A percentile compares a stretch with the other conserved stretches of the same genome.
phyloP scores from a whole-genome alignment of 2,329 filamentous ascomycete genomes.

The Microsporum canis region DNA sequence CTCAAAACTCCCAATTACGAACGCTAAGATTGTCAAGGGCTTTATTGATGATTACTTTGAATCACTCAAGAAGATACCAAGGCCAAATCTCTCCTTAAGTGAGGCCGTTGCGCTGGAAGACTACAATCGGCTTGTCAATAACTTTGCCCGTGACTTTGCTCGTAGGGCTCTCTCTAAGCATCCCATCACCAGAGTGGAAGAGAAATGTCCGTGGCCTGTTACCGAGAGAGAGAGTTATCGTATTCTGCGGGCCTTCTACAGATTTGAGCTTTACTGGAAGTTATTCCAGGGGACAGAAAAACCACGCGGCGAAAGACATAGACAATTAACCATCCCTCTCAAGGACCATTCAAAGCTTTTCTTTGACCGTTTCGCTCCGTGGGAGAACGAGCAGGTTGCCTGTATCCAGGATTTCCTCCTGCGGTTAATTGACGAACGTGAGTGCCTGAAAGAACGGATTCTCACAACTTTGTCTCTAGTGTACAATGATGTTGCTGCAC shows the following conservation, averaged over 20 bases:
- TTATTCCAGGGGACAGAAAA: slow-evolving; percentile 4
- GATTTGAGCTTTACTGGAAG: slow-evolving; percentile 12
- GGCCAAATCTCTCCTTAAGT: neutral
- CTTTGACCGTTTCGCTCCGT: slow-evolving; percentile 8
- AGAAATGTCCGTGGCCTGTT: neutral
- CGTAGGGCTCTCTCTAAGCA: neutral
- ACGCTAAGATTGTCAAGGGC: neutral
- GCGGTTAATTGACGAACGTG: slow-evolving; percentile 4
- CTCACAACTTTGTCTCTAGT: neutral
- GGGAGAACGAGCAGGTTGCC: slow-evolving; percentile 12
- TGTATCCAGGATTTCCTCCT: slow-evolving; percentile 12
- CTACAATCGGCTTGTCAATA: neutral
- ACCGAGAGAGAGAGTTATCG: neutral
- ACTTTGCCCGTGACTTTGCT: neutral
- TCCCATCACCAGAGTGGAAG: neutral
- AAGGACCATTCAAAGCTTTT: neutral
- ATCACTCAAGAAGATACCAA: neutral
- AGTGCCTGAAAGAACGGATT: neutral
- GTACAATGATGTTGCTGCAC: slow-evolving; percentile 3
- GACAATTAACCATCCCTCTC: neutral
- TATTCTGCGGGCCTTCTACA: slow-evolving; percentile 13
- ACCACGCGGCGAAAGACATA: neutral
- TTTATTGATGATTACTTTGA: neutral
- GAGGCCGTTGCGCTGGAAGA: neutral
- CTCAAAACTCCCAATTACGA: neutral